These are phyloP conservation scores for Mycena sp. DNA, from an alignment of 1,284 basidiomycete genomes.

Conservation along the genomic window DNA sequence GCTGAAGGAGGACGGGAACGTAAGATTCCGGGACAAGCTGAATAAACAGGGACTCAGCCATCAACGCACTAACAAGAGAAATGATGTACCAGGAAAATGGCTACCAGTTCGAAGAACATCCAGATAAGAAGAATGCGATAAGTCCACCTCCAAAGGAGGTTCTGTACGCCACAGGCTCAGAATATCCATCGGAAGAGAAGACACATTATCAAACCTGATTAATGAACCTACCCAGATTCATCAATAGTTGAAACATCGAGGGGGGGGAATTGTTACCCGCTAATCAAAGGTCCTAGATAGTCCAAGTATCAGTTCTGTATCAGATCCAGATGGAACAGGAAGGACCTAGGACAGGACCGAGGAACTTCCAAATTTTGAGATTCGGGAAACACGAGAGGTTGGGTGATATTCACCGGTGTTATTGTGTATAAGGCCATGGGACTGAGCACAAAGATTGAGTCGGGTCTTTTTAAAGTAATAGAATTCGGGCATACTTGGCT, in stretches of 20 bases:
- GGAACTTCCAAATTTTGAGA: constrained; percentile 49
- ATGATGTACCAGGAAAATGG: constrained; percentile 61
- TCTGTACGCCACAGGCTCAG: constrained; percentile 47
- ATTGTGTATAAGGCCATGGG: constrained; percentile 84
- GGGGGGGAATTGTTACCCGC: no score
- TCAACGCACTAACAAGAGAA: constrained; percentile 15
- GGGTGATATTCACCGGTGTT: constrained; percentile 49
- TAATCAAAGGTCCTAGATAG: no score
- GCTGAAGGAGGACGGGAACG: constrained; percentile 67
- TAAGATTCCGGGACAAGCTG: constrained; percentile 83
- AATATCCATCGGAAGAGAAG: no score
- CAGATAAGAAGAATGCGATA: constrained; percentile 76
- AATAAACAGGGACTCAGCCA: constrained; percentile 42
- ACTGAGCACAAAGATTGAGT: no score
- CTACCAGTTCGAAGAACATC: constrained; percentile 57
- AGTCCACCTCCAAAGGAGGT: constrained; percentile 82
- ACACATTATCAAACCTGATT: constrained; percentile 46
- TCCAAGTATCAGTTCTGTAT: no score
- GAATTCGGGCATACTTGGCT: constrained; percentile 59
- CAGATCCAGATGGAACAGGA: constrained; percentile 66
- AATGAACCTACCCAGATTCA: no score
- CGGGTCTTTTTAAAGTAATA: constrained; percentile 56
- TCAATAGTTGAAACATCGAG: no score
- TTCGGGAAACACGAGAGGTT: neutral
- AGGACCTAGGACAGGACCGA: constrained; percentile 76